Conservation (phyloP, 169 alveolate genomes). For the Babesia caballi region DNA sequence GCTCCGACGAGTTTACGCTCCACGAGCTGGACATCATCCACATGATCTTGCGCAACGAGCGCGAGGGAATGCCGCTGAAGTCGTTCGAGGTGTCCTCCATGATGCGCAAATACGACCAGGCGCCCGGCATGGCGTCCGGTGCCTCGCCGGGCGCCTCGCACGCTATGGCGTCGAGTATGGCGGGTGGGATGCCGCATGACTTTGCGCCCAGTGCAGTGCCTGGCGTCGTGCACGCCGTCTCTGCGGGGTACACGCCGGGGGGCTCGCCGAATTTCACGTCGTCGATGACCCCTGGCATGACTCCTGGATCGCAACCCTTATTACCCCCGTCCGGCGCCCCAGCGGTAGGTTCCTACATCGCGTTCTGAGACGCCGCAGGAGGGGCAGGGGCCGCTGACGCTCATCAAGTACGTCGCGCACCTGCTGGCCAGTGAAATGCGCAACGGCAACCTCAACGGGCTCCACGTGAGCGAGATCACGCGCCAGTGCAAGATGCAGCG, state of each 20-base stretch:
- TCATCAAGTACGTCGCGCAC: conserved; percentile 37
- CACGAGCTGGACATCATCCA: conserved; percentile 63
- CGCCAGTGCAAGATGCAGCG: conserved; percentile 45
- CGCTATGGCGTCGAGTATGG: too few species aligned
- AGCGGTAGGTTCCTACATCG: not conserved
- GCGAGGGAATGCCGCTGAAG: conserved; percentile 1
- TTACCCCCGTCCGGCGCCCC: too few species aligned
- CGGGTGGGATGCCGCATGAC: not conserved
- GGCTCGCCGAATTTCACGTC: not conserved
- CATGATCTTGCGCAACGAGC: conserved; percentile 38
- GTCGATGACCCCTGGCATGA: not conserved
- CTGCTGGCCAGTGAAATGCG: conserved; percentile 53
- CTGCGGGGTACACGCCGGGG: not conserved
- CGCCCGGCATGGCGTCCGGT: too few species aligned
- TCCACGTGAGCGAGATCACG: conserved; percentile 35
- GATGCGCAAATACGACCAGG: conserved; percentile 10
- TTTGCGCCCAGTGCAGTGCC: not conserved
- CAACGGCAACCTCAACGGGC: conserved; percentile 55
- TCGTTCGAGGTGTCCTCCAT: conserved; percentile 7
- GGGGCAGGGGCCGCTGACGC: conserved; percentile 19
- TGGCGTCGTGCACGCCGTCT: not conserved
- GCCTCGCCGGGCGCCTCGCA: too few species aligned
- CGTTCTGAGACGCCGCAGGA: conserved; percentile 29
- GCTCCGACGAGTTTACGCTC: conserved; percentile 47
- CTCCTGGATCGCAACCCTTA: too few species aligned